Base-by-base conservation (phyloP, 2,329 filamentous ascomycete species). In the Fusarium armeniacum region DNA sequence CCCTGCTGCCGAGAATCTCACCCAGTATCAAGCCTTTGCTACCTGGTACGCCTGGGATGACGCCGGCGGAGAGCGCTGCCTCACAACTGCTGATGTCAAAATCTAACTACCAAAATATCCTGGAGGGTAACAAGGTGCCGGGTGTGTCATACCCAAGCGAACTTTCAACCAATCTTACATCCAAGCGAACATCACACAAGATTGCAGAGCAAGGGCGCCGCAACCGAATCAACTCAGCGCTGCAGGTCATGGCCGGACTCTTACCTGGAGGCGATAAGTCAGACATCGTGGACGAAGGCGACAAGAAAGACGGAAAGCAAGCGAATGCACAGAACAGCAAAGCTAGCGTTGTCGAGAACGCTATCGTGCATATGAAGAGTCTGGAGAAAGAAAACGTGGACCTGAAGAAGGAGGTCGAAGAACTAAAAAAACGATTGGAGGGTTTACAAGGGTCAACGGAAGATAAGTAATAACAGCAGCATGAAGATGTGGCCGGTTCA, bases 141-240 rank as follows among this genome's bases (percentile, higher is more conserved):
- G 95, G 95, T 15, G 91, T 98, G 15, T 92, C 91, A 2, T 98
- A 98, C 73, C 94, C 95, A 1, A 93, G 92, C 72, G 93, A 94
- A 53, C 85, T 99, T 43, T 97, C 94, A 9, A 97, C 94, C 24
- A 97, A 97, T 70, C 83, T 99, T 28, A 98, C 94, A 0, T 97
- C 94, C 5, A 99, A 99, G 83, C 91, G 95, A 55, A 98, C 96
- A 3, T 97, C 94, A 44, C 96, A 99, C 83, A 99, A 99, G 81
- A 93, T 99, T 71, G 96, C 96, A 20, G 96, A 99, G 81, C 96
- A 99, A 82, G 96, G 96, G 9, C 90, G 96, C 49, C 87, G 96
- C 62, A 98, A 99, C 77, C 89, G 96, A 49, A 98, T 99, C 81
- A 99, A 99, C 78, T 92, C 90, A 56, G 96, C 96, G 1, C 83